These are phyloP conservation scores for Blastobotrys robertii DNA, from an alignment of 805 yeast genomes.

Conservation along the genomic window DNA sequence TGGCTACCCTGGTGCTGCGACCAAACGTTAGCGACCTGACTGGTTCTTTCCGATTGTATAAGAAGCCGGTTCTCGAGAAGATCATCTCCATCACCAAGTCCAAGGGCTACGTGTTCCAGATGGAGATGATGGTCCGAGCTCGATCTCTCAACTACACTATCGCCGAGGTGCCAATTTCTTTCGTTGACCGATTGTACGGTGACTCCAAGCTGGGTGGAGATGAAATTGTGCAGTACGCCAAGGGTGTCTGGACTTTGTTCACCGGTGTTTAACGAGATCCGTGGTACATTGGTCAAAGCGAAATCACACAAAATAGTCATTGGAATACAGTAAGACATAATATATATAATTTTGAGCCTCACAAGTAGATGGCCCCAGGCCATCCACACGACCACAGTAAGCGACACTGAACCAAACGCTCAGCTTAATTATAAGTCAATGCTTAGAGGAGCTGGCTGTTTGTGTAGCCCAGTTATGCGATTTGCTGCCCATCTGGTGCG, in stretches of 20 bases:
- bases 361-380: too few species aligned
- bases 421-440: too few species aligned
- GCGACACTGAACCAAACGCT: too few species aligned
- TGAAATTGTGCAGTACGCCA: conserved; percentile 66
- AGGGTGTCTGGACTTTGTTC: conserved; percentile 67
- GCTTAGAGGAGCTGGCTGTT: too few species aligned
- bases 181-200: conserved; percentile 72
- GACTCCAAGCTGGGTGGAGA: conserved; percentile 74
- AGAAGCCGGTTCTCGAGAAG: conserved; percentile 55
- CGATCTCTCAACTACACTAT: conserved; percentile 61
- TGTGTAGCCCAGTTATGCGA: too few species aligned
- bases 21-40: conserved; percentile 69
- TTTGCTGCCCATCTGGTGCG: too few species aligned
- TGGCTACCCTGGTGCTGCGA: conserved; percentile 60
- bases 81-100: conserved; percentile 59
- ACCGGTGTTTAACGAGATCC: conserved; percentile 50
- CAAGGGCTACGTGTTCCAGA: conserved; percentile 77
- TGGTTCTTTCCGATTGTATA: conserved; percentile 68
- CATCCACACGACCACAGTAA: too few species aligned
- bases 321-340: too few species aligned
- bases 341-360: too few species aligned
- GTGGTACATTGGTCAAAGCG: too few species aligned
- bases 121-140: conserved; percentile 84
- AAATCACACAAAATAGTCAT: too few species aligned
- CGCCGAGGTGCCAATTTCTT: conserved; percentile 71